Base-by-base conservation (phyloP, 805 yeast species). In the Torulaspora gathmanii region DNA sequence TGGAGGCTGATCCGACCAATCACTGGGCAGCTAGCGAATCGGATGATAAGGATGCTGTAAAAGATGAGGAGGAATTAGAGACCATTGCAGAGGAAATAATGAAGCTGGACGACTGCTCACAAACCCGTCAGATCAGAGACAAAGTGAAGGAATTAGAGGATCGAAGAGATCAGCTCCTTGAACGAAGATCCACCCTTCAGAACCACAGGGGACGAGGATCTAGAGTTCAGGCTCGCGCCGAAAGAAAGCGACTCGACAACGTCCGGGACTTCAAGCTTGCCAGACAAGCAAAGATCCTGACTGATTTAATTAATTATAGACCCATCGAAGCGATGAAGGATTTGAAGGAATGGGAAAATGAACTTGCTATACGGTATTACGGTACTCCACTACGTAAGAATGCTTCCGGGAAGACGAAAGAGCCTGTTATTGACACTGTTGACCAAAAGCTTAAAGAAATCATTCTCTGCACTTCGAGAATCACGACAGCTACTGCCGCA, bases 51-150 rank as follows among this genome's bases (percentile, higher is more conserved):
- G 47, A 44, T 6, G 40, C 35, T 15, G 37, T 19, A 2, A 44
- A 46, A 6, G 52, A 55, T 12, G 65, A 63, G 22, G 45, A 42
- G 4, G 58, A 59, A 37, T 47, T 62, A 7, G 70, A 63, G 10
- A 44, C 53, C 0, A 69, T 62, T 40, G 67, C 65, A 1, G 67
- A 65, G 19, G 72, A 67, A n/a, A 63, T 56, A 6, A 69, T 65
- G 50, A 66, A 64, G 3, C 35, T 64, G 42, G 70, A 54, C 54
- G 78, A 59, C 49, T 56, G 53, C 26, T 58, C 65, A 1, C 60
- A 63, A 35, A 60, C 67, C 1, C 54, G 64, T 39, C 47, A 51
- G 25, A 46, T 54, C 2, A 41, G 58, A 12, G 49, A 52, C 27
- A 51, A 52, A 40, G 53, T 65, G 19, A 30, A 49, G 30, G 58